Percentiles rank a stretch among this genome's conserved stretches.
These are phyloP conservation scores for Asparagopsis taxiformis DNA, from an alignment of 31 red algal species.

Conservation along the genomic window DNA sequence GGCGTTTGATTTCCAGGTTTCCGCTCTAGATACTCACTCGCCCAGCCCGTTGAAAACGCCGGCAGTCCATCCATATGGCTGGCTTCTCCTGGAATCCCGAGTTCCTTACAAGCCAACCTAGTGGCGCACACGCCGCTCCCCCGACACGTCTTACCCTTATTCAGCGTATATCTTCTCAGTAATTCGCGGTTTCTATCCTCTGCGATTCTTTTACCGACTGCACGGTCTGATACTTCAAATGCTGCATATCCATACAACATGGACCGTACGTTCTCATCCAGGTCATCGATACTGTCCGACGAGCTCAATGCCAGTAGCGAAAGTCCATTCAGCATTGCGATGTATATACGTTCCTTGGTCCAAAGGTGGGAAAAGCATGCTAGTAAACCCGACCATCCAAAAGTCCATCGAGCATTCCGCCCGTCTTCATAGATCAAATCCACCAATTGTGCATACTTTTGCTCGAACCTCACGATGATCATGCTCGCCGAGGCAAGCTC, in stretches of 20 bases:
- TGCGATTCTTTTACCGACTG: conserved; percentile 29
- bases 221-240: conserved; percentile 40
- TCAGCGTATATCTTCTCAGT: conserved; percentile 25
- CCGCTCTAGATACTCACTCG: conserved; percentile 26
- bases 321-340: conserved; percentile 45
- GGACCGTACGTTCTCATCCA: conserved; percentile 23
- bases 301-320: conserved; percentile 28
- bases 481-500: conserved; percentile 1
- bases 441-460: conserved; percentile 24
- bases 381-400: conserved; percentile 53
- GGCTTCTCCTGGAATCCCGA: conserved; percentile 34
- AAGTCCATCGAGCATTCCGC: conserved; percentile 43
- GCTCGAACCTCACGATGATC: neutral
- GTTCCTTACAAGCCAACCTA: conserved; percentile 17
- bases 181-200: conserved; percentile 29
- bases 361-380: conserved; percentile 34
- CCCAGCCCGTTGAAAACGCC: conserved; percentile 46
- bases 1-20: conserved; percentile 50
- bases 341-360: conserved; percentile 32
- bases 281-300: neutral
- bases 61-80: conserved; percentile 56
- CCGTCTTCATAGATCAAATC: conserved; percentile 33
- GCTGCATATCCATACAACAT: conserved; percentile 57
- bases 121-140: conserved; percentile 42
- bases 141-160: conserved; percentile 50